phyloP scores from a whole-genome alignment of 352 stramenopile genomes.

The Saprolegnia diclina region DNA sequence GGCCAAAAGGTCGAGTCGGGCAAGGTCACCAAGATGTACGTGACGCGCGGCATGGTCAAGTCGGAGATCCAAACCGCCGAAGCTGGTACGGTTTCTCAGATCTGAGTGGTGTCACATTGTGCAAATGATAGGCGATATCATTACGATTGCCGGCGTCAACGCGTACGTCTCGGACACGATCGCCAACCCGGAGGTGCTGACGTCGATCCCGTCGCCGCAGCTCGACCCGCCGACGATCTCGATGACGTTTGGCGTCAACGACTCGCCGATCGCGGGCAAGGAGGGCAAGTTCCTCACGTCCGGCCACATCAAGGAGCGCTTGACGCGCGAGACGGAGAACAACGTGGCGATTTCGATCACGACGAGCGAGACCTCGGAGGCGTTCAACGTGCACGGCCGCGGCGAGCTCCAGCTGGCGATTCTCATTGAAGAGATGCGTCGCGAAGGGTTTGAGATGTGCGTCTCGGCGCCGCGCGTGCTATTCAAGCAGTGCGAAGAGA shows the following conservation, averaged over 20 bases:
- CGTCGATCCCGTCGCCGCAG: conserved; percentile 90
- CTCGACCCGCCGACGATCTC: conserved; percentile 96
- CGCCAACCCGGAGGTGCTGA: conserved; percentile 53
- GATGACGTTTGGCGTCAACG: conserved; percentile 98
- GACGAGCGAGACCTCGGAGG: conserved; percentile 80
- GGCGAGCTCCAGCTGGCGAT: conserved; percentile 98
- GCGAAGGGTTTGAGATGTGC: conserved; percentile 97
- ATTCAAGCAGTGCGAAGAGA: conserved; percentile 82
- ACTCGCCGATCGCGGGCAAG: conserved; percentile 92
- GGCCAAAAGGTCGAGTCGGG: conserved; percentile 71
- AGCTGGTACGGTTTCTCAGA: conserved; percentile 43
- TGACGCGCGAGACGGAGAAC: conserved; percentile 94
- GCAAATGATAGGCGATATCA: conserved; percentile 86
- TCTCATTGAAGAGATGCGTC: conserved; percentile 97
- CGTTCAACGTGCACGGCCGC: conserved; percentile 93
- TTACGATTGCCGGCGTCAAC: conserved; percentile 95
- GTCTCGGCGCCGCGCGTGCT: conserved; percentile 96
- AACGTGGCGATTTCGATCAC: conserved; percentile 96
- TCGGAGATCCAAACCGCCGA: conserved; percentile 85
- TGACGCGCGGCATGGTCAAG: conserved; percentile 67
- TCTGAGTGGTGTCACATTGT: not conserved
- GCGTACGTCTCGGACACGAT: conserved; percentile 88
- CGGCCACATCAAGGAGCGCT: conserved; percentile 89
- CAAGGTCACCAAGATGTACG: conserved; percentile 86
- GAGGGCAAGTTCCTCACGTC: conserved; percentile 97